A percentile compares a stretch with the other conserved stretches of the same genome.
phyloP scores from a whole-genome alignment of 768 basidiomycete genomes.

The Mycena sanguinolenta region DNA sequence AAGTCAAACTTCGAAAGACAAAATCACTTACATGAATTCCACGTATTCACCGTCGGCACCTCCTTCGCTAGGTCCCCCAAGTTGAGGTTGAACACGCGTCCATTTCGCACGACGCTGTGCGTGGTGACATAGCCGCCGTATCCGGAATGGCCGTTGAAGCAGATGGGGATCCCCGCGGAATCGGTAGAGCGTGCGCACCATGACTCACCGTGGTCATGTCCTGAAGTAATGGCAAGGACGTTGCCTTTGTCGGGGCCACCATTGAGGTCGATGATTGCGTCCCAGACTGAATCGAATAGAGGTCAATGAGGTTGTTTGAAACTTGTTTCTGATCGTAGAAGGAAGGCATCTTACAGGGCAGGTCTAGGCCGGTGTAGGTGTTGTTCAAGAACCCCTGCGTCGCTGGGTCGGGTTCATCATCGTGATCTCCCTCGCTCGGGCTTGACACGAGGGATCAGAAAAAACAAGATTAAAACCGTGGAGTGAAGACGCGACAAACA shows the following conservation, averaged over 20 bases:
- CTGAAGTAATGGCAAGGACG: slow-evolving; percentile 38
- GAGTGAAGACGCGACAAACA: slow-evolving; percentile 17
- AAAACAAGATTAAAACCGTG: background rate
- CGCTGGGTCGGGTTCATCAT: slow-evolving; percentile 37
- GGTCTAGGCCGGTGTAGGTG: slow-evolving; percentile 35
- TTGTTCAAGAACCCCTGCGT: slow-evolving; percentile 37
- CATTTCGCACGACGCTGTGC: slow-evolving; percentile 36
- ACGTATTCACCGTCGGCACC: slow-evolving; percentile 30
- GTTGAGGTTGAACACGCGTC: slow-evolving; percentile 32
- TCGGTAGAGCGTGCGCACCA: slow-evolving; percentile 33
- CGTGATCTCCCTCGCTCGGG: slow-evolving; percentile 32
- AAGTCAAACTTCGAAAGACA: background rate
- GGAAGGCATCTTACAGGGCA: slow-evolving; percentile 25
- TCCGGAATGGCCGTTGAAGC: slow-evolving; percentile 39
- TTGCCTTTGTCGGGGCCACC: slow-evolving; percentile 17
- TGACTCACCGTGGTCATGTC: slow-evolving; percentile 40
- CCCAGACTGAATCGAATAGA: slow-evolving; percentile 19
- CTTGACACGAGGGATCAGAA: background rate
- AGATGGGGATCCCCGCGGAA: slow-evolving; percentile 35
- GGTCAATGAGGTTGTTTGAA: background rate
- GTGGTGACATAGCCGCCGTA: slow-evolving; percentile 37
- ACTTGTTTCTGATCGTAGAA: background rate
- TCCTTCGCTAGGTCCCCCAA: slow-evolving; percentile 17
- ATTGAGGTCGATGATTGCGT: slow-evolving; percentile 29
- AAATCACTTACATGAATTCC: slow-evolving; percentile 21